phyloP scores from a whole-genome alignment of 495 filamentous ascomycete species.

The Penicillium pulvis region DNA sequence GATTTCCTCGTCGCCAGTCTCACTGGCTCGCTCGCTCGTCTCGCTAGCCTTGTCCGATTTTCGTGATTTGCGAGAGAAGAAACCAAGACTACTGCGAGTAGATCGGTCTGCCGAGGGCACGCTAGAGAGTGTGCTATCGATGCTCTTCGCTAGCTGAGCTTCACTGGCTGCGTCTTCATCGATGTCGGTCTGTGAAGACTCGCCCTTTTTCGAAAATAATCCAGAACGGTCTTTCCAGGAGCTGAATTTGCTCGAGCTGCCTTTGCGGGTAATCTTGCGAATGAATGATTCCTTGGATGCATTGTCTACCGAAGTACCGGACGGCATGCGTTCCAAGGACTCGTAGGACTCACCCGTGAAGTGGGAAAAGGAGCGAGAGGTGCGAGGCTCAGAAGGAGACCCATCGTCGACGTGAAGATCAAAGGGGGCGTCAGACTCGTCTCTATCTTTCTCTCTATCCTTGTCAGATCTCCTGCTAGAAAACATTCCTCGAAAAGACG shows the following conservation, averaged over 20 bases:
- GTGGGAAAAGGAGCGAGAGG: constrained; percentile 62
- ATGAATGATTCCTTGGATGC: constrained; percentile 63
- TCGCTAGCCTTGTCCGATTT: constrained; percentile 49
- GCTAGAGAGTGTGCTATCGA: constrained; percentile 49
- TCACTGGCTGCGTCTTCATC: constrained; percentile 51
- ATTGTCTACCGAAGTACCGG: constrained; percentile 66
- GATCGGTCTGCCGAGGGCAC: constrained; percentile 48
- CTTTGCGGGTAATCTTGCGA: constrained; percentile 75
- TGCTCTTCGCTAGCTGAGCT: constrained; percentile 49
- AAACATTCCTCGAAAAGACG: constrained; percentile 57
- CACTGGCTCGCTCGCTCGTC: constrained; percentile 50
- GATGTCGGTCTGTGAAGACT: constrained; percentile 51
- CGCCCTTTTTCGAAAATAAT: constrained; percentile 64
- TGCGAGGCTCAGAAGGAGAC: constrained; percentile 63
- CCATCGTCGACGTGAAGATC: constrained; percentile 50
- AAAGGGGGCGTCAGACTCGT: constrained; percentile 35
- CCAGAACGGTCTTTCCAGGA: constrained; percentile 68
- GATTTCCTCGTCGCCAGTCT: constrained; percentile 52
- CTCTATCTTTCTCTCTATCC: constrained; percentile 36
- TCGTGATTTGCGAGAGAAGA: constrained; percentile 54
- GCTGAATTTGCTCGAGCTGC: constrained; percentile 79
- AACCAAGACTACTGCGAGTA: constrained; percentile 48
- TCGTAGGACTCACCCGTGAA: constrained; percentile 72
- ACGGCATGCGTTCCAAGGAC: constrained; percentile 69
- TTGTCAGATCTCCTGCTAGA: constrained; percentile 47